A percentile compares a stretch with the other conserved stretches of the same genome.
Evolutionary conservation across 768 basidiomycete species (phyloP).

Genomic region (Tricholoma sp.): DNA sequence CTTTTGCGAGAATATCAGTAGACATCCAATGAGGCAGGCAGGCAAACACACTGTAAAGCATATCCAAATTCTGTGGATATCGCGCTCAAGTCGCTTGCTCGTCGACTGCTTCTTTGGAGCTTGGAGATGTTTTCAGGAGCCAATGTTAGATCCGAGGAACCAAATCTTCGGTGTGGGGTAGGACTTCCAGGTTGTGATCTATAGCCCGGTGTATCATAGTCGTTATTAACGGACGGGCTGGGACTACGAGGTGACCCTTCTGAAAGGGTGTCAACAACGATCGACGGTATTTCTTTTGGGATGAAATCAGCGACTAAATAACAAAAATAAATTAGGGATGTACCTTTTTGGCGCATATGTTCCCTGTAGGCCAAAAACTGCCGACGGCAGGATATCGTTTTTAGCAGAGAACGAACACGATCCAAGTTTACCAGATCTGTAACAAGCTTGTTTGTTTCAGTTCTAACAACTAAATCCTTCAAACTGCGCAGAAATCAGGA

Average conservation of each 20-base stretch:
- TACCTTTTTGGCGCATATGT: constrained; percentile 38
- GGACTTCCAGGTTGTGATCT: constrained; percentile 32
- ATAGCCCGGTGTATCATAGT: constrained; percentile 16
- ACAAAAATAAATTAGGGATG: not conserved
- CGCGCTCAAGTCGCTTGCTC: constrained; percentile 57
- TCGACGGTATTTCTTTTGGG: constrained; percentile 60
- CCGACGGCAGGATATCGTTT: constrained; percentile 67
- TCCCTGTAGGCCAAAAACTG: constrained; percentile 56
- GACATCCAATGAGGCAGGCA: not conserved
- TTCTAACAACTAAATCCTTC: constrained; percentile 73
- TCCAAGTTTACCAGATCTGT: constrained; percentile 83
- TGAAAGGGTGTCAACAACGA: constrained; percentile 58
- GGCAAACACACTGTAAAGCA: constrained; percentile 36
- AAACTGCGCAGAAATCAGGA: constrained; percentile 41
- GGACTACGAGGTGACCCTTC: constrained; percentile 33
- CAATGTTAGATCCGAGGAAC: constrained; percentile 43
- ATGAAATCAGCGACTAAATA: not conserved
- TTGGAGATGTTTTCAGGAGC: constrained; percentile 38
- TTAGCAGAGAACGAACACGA: constrained; percentile 74
- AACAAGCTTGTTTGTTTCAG: constrained; percentile 74
- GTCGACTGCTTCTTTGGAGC: constrained; percentile 49
- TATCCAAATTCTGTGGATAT: constrained; percentile 47
- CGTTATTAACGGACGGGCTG: constrained; percentile 26
- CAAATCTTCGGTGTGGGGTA: constrained; percentile 29
- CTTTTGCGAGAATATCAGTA: constrained; percentile 17